phyloP scores from a whole-genome alignment of 129 eudicot species.

The Helianthus tuberosus region DNA sequence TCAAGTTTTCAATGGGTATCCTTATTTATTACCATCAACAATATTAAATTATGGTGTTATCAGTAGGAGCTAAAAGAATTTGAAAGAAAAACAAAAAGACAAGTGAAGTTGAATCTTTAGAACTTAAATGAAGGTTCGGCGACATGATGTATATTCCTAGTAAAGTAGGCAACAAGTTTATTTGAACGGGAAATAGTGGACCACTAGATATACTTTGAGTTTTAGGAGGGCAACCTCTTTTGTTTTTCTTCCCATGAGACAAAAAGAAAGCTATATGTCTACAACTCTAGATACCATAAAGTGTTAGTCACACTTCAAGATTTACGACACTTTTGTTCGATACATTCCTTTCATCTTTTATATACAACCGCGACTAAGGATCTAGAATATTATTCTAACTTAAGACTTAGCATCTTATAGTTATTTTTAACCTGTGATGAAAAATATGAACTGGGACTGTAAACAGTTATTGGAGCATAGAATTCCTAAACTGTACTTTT shows the following conservation, averaged over 20 bases:
- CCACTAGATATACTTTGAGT: constrained; percentile 58
- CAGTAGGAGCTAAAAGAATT: constrained; percentile 1
- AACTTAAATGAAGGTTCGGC: constrained; percentile 22
- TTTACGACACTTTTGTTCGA: constrained; percentile 23
- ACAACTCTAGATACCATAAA: constrained; percentile 43
- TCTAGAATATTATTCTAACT: constrained; percentile 11
- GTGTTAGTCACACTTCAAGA: constrained; percentile 33
- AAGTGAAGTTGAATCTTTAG: constrained; percentile 23
- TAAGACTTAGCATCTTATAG: not conserved
- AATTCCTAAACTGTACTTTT: constrained; percentile 40
- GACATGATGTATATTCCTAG: constrained; percentile 31
- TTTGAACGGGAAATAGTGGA: constrained; percentile 33
- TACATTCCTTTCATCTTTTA: constrained; percentile 33
- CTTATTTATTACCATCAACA: too few species aligned
- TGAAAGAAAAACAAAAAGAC: not conserved
- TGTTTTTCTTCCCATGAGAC: constrained; percentile 30
- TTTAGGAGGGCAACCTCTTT: constrained; percentile 35
- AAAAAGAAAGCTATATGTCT: constrained; percentile 36
- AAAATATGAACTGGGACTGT: constrained; percentile 9
- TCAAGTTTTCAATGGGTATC: too few species aligned
- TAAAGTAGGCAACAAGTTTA: constrained; percentile 26
- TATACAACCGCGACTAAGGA: constrained; percentile 23
- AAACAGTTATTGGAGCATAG: constrained; percentile 5
- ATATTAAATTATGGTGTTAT: too few species aligned
- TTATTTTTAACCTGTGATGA: constrained; percentile 7